Evolutionary conservation across 106 monocot species (phyloP).

Genomic region (Xerophyta viscosa): DNA sequence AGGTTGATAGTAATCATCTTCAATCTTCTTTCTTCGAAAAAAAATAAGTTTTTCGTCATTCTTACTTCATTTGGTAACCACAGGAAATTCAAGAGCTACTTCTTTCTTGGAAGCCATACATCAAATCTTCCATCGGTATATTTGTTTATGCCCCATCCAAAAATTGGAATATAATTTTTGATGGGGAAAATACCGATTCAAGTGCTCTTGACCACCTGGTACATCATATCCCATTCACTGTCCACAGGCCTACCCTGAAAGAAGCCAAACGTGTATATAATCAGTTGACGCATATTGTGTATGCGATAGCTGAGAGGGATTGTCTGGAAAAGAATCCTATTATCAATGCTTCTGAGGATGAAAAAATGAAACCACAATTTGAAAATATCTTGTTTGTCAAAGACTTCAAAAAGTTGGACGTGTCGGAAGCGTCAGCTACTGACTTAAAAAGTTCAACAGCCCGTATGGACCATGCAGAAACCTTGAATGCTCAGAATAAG

Average conservation of each 20-base stretch:
- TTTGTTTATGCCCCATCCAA: conserved; percentile 71
- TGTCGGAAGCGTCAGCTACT: not conserved
- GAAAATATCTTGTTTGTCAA: conserved; percentile 3
- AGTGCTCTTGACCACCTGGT: conserved; percentile 20
- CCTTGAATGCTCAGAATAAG: not conserved
- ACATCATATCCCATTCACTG: conserved; percentile 62
- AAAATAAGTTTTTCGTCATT: not conserved
- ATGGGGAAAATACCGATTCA: conserved; percentile 36
- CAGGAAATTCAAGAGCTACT: conserved; percentile 93
- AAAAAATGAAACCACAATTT: conserved; percentile 6
- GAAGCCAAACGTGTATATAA: conserved; percentile 72
- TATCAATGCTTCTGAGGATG: conserved; percentile 2
- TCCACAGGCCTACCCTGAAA: conserved; percentile 81
- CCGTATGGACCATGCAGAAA: not conserved
- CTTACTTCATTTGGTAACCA: conserved; percentile 4
- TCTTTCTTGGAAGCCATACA: conserved; percentile 68
- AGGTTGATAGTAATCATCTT: not conserved
- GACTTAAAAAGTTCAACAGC: not conserved
- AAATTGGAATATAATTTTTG: conserved; percentile 70
- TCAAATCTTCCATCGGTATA: conserved; percentile 41
- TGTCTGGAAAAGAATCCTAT: conserved; percentile 7
- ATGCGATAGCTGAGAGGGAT: conserved; percentile 19
- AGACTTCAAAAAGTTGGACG: not conserved
- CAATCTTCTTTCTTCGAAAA: not conserved
- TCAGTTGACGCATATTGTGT: conserved; percentile 37